Percentiles rank a stretch among this genome's conserved stretches.
phyloP scores from a whole-genome alignment of 805 yeast species.

The Metschnikowia similis region DNA sequence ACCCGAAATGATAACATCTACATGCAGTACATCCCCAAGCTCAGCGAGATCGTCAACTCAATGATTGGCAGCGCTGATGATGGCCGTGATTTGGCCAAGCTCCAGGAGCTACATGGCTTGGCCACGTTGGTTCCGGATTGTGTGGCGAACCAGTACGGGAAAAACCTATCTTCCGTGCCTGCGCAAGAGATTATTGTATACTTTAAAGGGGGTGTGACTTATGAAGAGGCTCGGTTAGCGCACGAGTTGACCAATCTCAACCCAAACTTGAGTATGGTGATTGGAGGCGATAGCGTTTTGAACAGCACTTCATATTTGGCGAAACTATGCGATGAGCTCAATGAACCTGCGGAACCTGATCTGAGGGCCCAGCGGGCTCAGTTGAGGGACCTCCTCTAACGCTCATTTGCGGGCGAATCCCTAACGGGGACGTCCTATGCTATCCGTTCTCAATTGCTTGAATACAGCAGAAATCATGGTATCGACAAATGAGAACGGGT shows the following conservation, averaged over 20 bases:
- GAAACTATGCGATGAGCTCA: slow-evolving; percentile 29
- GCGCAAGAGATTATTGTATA: slow-evolving; percentile 67
- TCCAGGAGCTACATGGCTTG: slow-evolving; percentile 12
- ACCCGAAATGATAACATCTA: slow-evolving; percentile 60
- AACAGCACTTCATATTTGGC: slow-evolving; percentile 35
- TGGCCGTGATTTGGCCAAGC: slow-evolving; percentile 5
- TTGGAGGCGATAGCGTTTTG: slow-evolving; percentile 62
- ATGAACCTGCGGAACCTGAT: slow-evolving; percentile 17
- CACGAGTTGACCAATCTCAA: slow-evolving; percentile 60
- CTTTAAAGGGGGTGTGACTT: slow-evolving; percentile 85
- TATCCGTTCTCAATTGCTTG: background rate
- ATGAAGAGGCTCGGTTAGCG: slow-evolving; percentile 84
- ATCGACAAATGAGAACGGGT: too few relatives aligned
- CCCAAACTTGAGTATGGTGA: slow-evolving; percentile 57
- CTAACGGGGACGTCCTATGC: background rate
- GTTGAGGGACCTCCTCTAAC: slow-evolving; percentile 28
- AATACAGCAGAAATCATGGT: too few relatives aligned
- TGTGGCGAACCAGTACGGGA: slow-evolving; percentile 26
- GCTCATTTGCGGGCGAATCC: background rate
- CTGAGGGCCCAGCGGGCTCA: slow-evolving; percentile 39
- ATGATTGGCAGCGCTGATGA: slow-evolving; percentile 13
- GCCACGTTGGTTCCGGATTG: slow-evolving; percentile 39
- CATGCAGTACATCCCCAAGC: slow-evolving; percentile 86
- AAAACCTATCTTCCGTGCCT: slow-evolving; percentile 22
- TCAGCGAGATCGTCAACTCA: slow-evolving; percentile 41